Evolutionary conservation across 2,329 filamentous ascomycete genomes (phyloP).

Genomic region (Alternaria gansuensis): DNA sequence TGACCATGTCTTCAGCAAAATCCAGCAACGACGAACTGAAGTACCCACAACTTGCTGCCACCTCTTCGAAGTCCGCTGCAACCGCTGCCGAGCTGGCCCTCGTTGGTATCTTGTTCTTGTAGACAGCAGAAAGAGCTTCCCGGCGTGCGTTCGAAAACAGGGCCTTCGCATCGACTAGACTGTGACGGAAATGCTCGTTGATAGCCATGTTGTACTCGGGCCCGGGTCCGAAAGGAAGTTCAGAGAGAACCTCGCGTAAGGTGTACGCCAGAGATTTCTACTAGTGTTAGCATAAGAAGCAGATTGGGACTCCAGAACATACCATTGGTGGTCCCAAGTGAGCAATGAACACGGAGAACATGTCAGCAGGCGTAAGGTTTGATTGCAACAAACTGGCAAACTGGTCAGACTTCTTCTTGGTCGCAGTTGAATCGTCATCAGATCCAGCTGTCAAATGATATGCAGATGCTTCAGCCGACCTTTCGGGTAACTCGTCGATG

Average conservation of each 20-base stretch:
- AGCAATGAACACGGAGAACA: conserved; percentile 89
- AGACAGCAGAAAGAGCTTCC: conserved; percentile 79
- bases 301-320: conserved; percentile 17
- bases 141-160: conserved; percentile 80
- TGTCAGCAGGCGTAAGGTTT: conserved; percentile 72
- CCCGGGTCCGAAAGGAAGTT: conserved; percentile 79
- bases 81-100: conserved; percentile 74
- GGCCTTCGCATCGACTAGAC: conserved; percentile 79
- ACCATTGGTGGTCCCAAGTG: conserved; percentile 90
- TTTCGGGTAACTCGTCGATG: conserved; percentile 55
- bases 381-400: conserved; percentile 42
- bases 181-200: conserved; percentile 81
- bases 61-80: conserved; percentile 94
- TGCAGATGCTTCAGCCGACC: conserved; percentile 43
- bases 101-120: conserved; percentile 78
- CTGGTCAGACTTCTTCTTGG: conserved; percentile 26
- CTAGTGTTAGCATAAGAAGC: conserved; percentile 30
- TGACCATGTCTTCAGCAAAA: conserved; percentile 88
- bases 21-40: conserved; percentile 92
- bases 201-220: conserved; percentile 74
- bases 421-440: conserved; percentile 40
- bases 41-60: conserved; percentile 95
- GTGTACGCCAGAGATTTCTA: conserved; percentile 91
- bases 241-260: conserved; percentile 84
- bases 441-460: conserved; percentile 38